Conservation (phyloP, 257 asterid genomes). For the Jaltomata sinuosa region DNA sequence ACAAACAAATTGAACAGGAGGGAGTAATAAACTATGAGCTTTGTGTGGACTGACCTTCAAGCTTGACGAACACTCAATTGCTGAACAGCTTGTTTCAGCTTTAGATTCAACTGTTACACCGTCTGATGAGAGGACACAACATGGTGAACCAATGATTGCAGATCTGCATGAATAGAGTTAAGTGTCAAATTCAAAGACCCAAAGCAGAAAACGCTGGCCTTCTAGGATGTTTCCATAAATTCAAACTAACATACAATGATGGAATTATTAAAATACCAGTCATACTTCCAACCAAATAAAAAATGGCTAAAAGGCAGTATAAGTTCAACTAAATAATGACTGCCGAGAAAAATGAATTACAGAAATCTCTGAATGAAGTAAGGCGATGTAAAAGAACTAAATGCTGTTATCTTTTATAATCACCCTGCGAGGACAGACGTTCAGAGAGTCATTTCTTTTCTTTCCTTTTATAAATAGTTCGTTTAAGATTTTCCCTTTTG, state of each 20-base stretch:
- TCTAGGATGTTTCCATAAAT: neutral
- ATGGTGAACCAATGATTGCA: conserved; percentile 35
- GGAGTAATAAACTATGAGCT: neutral
- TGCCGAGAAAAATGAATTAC: neutral
- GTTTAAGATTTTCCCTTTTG: neutral
- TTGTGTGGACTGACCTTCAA: conserved; percentile 43
- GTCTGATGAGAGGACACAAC: conserved; percentile 33
- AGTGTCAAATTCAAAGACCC: neutral
- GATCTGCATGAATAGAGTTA: conserved; percentile 40
- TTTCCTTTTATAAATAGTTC: neutral
- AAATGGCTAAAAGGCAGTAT: neutral
- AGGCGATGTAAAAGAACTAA: neutral
- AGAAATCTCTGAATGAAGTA: neutral
- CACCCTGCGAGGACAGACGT: neutral
- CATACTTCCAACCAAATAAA: neutral
- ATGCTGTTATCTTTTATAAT: neutral
- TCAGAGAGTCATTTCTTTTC: neutral
- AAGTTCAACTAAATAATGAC: neutral
- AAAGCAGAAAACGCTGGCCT: neutral
- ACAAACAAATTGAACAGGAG: too few species aligned
- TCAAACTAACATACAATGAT: neutral
- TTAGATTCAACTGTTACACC: conserved; percentile 19
- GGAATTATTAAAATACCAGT: neutral
- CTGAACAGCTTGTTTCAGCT: conserved; percentile 28
- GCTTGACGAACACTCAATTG: conserved; percentile 33